Evolutionary conservation across 2,329 filamentous ascomycete genomes (phyloP), one percentile per base, ranked within the genome.

Genomic region (Lizonia empirigonia): DNA sequence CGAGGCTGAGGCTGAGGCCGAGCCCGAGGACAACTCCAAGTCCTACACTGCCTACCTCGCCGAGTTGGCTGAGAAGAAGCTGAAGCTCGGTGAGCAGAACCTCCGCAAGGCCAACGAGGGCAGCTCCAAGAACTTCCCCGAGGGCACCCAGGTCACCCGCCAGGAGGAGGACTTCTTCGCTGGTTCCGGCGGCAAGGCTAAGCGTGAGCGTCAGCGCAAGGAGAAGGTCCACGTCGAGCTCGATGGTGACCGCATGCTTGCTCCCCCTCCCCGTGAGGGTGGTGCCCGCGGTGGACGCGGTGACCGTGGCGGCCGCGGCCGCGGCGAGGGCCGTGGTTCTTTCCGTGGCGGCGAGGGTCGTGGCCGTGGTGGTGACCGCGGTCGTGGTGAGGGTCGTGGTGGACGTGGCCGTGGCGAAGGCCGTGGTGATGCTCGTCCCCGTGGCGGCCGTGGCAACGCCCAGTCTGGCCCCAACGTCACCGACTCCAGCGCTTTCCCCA

Each of bases 31-130:
- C 77, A 95, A 94, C 85, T 85, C 83, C 80, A 88, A 96, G 80
- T 94, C 91, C 47, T 96, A 92, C 79, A 80, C 84, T 70, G 89
- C 94, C 64, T 99, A 96, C 82, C 85, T 95, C 45, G 89, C 86
- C 72, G 85, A 89, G 74, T 82, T 81, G 72, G 84, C 84, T 52
- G 83, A 85, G 76, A 93, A 92, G 85, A 92, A 91, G 80, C 78
- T 85, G 61, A 83, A 84, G 62, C 84, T 93, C 53, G 82, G 80
- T 65, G 76, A 81, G 60, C 84, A 83, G 65, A 84, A 90, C 70
- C 82, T 91, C 72, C 93, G 94, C 80, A 86, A 91, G 81, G 80
- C 93, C 77, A 97, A 97, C 82, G 92, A 97, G 82, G 92, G 92
- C 71, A 84, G 81, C 81, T 90, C 91, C 82, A 93, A 94, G 85